Evolutionary conservation across 73 alveolate species (phyloP).

Genomic region (Durusdinium trenchii): DNA sequence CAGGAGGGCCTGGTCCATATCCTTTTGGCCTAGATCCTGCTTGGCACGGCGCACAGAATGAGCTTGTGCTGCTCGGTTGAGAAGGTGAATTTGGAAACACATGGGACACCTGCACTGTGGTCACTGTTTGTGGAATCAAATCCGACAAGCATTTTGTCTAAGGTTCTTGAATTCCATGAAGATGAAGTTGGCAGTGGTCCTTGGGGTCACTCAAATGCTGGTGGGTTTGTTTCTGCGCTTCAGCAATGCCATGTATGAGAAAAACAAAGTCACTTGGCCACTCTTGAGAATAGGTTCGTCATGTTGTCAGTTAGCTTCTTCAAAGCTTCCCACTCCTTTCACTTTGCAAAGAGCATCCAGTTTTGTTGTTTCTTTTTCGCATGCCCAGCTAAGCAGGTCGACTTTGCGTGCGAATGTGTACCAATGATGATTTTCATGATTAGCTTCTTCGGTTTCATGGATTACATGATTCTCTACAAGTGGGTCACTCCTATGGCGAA

Average conservation of each 20-base stretch:
- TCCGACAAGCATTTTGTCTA: neutral
- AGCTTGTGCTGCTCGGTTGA: conserved; percentile 79
- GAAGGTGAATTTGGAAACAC: neutral
- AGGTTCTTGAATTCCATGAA: conserved; percentile 97
- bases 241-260: conserved; percentile 72
- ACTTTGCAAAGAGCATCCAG: too few species aligned
- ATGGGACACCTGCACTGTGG: neutral
- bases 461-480: conserved; percentile 85
- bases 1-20: conserved; percentile 95
- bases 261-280: conserved; percentile 7
- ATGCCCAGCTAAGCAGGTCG: conserved; percentile 18
- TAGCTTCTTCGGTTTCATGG: conserved; percentile 89
- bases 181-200: conserved; percentile 96
- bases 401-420: conserved; percentile 56
- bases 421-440: conserved; percentile 82
- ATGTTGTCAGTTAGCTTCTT: too few species aligned
- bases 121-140: neutral
- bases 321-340: too few species aligned
- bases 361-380: neutral
- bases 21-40: conserved; percentile 99
- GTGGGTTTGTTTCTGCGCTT: conserved; percentile 75
- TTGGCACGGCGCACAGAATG: conserved; percentile 98
- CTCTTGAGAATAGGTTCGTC: neutral
- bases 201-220: conserved; percentile 81
- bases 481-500: conserved; percentile 90